Percentiles rank a stretch among this genome's conserved stretches.
Conservation (phyloP, 163 green algal species). For the Prototheca cutis region DNA sequence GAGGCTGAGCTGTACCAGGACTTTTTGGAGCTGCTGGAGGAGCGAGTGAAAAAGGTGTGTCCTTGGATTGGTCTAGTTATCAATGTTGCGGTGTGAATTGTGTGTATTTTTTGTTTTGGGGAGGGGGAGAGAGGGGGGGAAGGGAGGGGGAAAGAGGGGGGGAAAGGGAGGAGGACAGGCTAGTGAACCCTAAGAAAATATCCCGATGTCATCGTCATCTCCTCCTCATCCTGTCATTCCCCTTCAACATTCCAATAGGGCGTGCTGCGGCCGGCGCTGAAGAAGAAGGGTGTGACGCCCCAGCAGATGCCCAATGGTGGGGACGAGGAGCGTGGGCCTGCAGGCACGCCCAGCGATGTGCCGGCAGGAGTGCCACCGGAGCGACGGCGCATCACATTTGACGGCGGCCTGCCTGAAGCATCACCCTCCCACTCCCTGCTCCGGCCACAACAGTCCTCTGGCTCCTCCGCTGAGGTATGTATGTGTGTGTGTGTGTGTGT, state of each 20-base stretch:
- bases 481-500: no score
- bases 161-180: no score
- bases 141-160: neutral
- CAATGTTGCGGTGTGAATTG: neutral
- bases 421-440: no score
- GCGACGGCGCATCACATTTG: no score
- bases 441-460: no score
- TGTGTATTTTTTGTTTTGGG: neutral
- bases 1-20: neutral
- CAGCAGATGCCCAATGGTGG: no score
- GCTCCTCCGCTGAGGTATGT: no score
- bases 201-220: neutral
- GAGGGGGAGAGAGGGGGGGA: neutral
- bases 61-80: neutral
- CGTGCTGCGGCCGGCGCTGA: neutral
- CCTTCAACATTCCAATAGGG: neutral
- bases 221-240: neutral
- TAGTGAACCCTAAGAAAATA: neutral
- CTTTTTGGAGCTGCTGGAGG: neutral
- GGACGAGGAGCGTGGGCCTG: no score
- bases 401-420: no score
- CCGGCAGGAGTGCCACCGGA: no score
- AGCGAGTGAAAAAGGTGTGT: neutral
- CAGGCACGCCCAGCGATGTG: no score
- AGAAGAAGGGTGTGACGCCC: no score